A percentile compares a stretch with the other conserved stretches of the same genome.
These are phyloP conservation scores for Ilyonectria destructans DNA, from an alignment of 2,329 filamentous ascomycete species.

Conservation along the genomic window DNA sequence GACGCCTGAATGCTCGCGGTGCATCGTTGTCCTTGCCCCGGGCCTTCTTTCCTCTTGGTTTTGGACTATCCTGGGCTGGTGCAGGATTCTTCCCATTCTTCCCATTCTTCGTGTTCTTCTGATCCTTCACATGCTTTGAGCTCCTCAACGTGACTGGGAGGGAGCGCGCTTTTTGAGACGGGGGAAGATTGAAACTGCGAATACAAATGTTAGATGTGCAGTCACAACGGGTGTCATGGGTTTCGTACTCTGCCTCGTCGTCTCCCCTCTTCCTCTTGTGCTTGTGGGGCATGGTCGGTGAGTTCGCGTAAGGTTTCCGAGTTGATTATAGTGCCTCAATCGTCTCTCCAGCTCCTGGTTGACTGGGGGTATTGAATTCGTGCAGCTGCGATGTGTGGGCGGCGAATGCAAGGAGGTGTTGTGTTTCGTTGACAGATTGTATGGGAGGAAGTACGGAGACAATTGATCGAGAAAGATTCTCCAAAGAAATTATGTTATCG, in stretches of 20 bases:
- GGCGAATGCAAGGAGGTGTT: not conserved
- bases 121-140: slow-evolving; percentile 49
- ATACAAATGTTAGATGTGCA: slow-evolving; percentile 35
- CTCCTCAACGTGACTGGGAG: slow-evolving; percentile 62
- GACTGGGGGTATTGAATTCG: not conserved
- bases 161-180: slow-evolving; percentile 65
- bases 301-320: not conserved
- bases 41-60: slow-evolving; percentile 61
- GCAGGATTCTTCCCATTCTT: slow-evolving; percentile 55
- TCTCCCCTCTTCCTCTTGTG: slow-evolving; percentile 79
- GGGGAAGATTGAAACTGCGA: slow-evolving; percentile 66
- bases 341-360: no score
- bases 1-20: slow-evolving; percentile 87
- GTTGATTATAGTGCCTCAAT: not conserved
- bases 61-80: slow-evolving; percentile 47
- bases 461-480: slow-evolving; percentile 17
- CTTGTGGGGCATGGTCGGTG: slow-evolving; percentile 83
- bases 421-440: not conserved
- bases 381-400: not conserved
- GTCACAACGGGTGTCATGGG: not conserved
- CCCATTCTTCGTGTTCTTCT: slow-evolving; percentile 31
- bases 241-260: slow-evolving; percentile 50
- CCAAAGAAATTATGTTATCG: slow-evolving; percentile 49
- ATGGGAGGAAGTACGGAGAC: slow-evolving; percentile 9
- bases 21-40: slow-evolving; percentile 79